Conservation (phyloP, 352 stramenopile genomes). For the Pythium angustatum region DNA sequence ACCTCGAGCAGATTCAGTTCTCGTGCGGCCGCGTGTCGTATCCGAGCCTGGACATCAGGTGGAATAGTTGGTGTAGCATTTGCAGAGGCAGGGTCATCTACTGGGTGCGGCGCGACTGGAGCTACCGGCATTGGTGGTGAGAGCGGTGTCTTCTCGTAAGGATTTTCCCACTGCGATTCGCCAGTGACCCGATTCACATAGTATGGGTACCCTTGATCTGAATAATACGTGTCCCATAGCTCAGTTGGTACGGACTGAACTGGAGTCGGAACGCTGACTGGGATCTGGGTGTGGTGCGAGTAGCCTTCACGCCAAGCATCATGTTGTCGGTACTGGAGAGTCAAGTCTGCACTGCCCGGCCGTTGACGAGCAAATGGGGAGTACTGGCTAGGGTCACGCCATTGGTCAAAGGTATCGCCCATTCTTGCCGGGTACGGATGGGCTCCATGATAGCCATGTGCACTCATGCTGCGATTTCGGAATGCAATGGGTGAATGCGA, state of each 20-base stretch:
- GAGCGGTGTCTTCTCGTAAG: conserved; percentile 9
- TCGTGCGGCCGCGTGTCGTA: conserved; percentile 6
- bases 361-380: neutral
- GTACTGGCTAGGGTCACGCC: conserved; percentile 7
- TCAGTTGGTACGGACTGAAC: conserved; percentile 5
- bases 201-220: conserved; percentile 72
- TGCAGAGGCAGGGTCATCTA: neutral
- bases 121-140: conserved; percentile 1
- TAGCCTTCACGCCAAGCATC: conserved; percentile 16
- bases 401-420: conserved; percentile 13
- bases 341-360: conserved; percentile 10
- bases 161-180: conserved; percentile 79
- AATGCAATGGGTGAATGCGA: neutral
- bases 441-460: conserved; percentile 2
- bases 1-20: neutral
- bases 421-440: neutral
- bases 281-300: neutral
- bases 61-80: neutral
- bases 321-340: neutral
- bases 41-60: neutral
- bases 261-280: neutral
- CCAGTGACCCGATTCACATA: conserved; percentile 73
- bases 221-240: conserved; percentile 73
- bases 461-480: conserved; percentile 18
- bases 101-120: neutral